Base-by-base conservation (phyloP, 2,329 filamentous ascomycete species). In the Xylaria sp. region DNA sequence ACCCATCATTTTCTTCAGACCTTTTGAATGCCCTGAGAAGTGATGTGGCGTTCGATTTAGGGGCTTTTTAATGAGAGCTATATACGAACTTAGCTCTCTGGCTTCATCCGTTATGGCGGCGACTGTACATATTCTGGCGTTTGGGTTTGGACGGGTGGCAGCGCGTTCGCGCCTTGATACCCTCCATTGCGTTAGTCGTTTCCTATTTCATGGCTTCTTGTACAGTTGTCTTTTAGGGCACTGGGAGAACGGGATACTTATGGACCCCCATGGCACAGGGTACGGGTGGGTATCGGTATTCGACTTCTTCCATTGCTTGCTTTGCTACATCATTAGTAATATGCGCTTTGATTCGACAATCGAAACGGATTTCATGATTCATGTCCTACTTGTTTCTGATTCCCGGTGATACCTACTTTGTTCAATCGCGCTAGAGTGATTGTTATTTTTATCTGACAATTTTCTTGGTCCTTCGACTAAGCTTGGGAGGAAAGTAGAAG, bases 121-220 rank as follows among this genome's bases (percentile, higher is more conserved):
- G 53, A 49, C 19, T 58, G 37, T 40, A 19, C 52, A 31, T 47
- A 31, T 29, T 47, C 23, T 19, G 62, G 58, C 51, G 58, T 62
- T 58, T 19, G 31, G 44, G 31, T 43, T 52, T 37, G 47, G 58
- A 40, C 15, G 44, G 49, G 49, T 47, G 43, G 49, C 46, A 54
- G 54, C 54, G 48, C 48, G 49, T 43, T 31, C 31, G 46, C 40
- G 52, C 41, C 58, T 58, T 46, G 43, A 65, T 60, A 60, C 56
- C 55, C 52, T 47, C 37, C 35, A 44, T 56, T 48, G 33, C 38
- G 53, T 60, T 54, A 31, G 37, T 48, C 15, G 17, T 33, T 58
- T 43, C 35, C 35, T 17, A 47, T 23, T n/a, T 27, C 25, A 27
- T 40, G 3, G n/a, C 31, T 60, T 60, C 31, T 55, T 58, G 48